Evolutionary conservation across 129 eudicot species (phyloP).

Genomic region (Lactuca sativa): DNA sequence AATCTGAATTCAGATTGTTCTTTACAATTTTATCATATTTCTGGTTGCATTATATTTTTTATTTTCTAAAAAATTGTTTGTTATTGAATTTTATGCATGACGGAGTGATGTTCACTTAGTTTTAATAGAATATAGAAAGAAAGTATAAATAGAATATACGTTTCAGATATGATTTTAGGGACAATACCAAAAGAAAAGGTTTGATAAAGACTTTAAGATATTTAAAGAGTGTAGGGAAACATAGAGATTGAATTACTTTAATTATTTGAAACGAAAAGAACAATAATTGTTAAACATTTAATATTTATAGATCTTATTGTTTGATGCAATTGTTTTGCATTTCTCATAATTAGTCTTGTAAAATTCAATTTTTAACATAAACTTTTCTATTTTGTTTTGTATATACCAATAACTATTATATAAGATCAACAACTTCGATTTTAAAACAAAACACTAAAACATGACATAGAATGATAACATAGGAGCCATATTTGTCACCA

Average conservation of each 20-base stretch:
- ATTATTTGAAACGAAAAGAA: neutral
- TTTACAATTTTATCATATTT: too few relatives aligned
- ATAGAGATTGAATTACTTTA: neutral
- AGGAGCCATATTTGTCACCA: constrained; percentile 19
- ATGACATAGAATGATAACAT: constrained; percentile 20
- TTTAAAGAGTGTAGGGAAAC: neutral
- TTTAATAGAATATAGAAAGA: neutral
- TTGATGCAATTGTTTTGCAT: neutral
- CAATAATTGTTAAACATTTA: too few relatives aligned
- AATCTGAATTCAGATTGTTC: too few relatives aligned
- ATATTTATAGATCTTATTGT: neutral
- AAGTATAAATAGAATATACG: neutral
- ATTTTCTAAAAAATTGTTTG: neutral
- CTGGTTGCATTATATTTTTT: neutral
- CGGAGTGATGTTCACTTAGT: neutral
- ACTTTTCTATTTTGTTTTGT: neutral
- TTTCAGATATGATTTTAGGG: neutral
- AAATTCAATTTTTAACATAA: neutral
- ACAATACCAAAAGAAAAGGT: neutral
- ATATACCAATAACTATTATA: neutral
- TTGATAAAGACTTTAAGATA: constrained; percentile 7
- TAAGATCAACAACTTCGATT: neutral
- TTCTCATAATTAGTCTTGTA: neutral
- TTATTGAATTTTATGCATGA: neutral
- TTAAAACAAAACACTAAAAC: neutral